A percentile compares a stretch with the other conserved stretches of the same genome.
These are phyloP conservation scores for Coffea canephora DNA, from an alignment of 257 asterid genomes.

Conservation along the genomic window DNA sequence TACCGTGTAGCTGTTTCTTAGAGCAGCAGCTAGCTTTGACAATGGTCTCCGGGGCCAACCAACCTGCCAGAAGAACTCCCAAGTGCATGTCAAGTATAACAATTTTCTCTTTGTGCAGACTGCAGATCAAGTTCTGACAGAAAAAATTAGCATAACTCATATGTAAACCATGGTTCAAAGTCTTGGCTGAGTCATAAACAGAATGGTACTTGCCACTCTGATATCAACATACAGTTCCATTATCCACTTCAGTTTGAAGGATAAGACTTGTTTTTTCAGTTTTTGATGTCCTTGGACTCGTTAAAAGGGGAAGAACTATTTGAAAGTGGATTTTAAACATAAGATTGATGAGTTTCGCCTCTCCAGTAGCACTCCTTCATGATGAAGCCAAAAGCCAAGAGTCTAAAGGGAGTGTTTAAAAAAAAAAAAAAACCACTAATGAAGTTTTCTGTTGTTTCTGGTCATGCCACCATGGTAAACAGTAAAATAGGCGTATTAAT, in stretches of 20 bases:
- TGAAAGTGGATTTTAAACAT: neutral
- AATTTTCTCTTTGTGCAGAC: neutral
- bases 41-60: constrained; percentile 98
- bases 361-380: neutral
- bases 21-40: constrained; percentile 88
- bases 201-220: neutral
- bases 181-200: neutral
- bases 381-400: neutral
- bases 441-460: neutral
- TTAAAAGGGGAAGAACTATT: neutral
- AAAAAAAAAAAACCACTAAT: too few species aligned
- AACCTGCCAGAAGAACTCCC: constrained; percentile 48
- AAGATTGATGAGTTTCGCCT: neutral
- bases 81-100: neutral
- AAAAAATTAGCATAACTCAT: neutral
- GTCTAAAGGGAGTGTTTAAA: neutral
- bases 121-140: neutral
- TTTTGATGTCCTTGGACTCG: neutral
- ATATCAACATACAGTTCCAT: neutral
- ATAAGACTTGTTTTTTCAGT: neutral
- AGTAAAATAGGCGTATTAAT: neutral
- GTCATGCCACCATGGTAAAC: neutral
- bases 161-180: neutral
- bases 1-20: constrained; percentile 90
- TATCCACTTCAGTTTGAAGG: neutral